These are phyloP conservation scores for Fusarium sarcochroum DNA, from an alignment of 2,329 filamentous ascomycete species.

Conservation along the genomic window DNA sequence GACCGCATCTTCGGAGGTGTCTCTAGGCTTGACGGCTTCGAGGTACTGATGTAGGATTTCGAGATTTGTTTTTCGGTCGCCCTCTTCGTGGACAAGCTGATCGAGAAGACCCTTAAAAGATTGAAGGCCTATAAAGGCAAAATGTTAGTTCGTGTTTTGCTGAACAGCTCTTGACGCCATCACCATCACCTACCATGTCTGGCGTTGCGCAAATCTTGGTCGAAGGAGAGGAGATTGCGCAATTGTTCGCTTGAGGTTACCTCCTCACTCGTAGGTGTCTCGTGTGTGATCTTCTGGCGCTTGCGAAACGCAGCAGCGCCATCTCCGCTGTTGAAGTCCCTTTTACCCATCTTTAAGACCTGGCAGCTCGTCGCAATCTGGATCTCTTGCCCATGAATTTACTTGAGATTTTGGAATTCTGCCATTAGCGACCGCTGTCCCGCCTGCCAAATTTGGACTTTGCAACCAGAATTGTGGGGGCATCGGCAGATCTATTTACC, in stretches of 20 bases:
- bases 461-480: conserved; percentile 16
- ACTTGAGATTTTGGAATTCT: conserved; percentile 56
- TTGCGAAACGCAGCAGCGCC: conserved; percentile 62
- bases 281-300: conserved; percentile 69
- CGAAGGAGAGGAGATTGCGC: conserved; percentile 76
- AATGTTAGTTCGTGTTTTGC: conserved; percentile 5
- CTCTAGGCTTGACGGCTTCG: conserved; percentile 65
- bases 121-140: conserved; percentile 66
- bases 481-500: conserved; percentile 31
- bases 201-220: conserved; percentile 76
- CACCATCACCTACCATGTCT: conserved; percentile 69
- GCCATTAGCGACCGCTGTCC: conserved; percentile 52
- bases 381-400: conserved; percentile 36
- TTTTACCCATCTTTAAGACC: conserved; percentile 61
- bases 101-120: conserved; percentile 81
- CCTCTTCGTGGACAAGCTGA: conserved; percentile 67
- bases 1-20: conserved; percentile 63
- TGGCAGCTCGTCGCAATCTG: conserved; percentile 38
- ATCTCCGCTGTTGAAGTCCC: conserved; percentile 57
- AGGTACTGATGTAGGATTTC: conserved; percentile 79
- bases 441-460: conserved; percentile 43
- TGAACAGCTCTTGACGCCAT: neutral
- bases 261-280: conserved; percentile 71
- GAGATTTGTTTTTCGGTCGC: conserved; percentile 58
- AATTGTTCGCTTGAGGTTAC: conserved; percentile 76